Base-by-base conservation (phyloP, 306 rosid species). In the Fagus sylvatica region DNA sequence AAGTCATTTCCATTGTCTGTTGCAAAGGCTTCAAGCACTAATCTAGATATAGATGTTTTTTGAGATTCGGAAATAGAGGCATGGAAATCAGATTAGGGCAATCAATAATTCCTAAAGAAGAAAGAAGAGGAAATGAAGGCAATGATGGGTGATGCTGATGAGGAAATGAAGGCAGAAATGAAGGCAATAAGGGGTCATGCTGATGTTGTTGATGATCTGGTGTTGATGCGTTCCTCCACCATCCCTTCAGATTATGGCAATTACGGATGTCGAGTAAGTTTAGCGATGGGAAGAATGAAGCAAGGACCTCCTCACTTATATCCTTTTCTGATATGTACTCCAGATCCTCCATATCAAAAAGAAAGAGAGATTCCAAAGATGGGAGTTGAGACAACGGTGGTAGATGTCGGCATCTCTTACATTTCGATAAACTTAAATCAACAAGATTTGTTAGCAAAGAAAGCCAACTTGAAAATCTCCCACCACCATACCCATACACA, bases 211-310 rank as follows among this genome's bases (percentile, higher is more conserved):
- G 28, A 22, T 22, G 28, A 22, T 22, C 28, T 22, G 28, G 28
- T 22, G 28, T 22, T 22, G 28, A 22, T 43, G 3, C 10, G 7
- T 3, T 30, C 19, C 32, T 34, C 34, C 46, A 33, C 69, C 49
- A 78, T 37, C 82, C 85, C 66, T 11, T 69, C 46, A 82, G 72
- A 28, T 65, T 71, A 4, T 36, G 48, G 40, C 85, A 78, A 17
- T 19, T 30, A 0, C 5, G 0, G 19, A 51, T 22, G 0, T 0
- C 1, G 16, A 73, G 64, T 0, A 1, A 1, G 54, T 56, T 37
- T 39, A 73, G 5, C 10, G 40, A 73, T 40, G 4, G 54, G 54
- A 73, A 73, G 54, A 73, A 55, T 11, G 33, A 10, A 2, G 40
- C 59, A 37, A 12, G 3, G 12, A 43, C 49, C 49, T 43, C 49